Evolutionary conservation across 2,329 filamentous ascomycete species (phyloP), one percentile per base, ranked within the genome.

Genomic region (Colletotrichum sp.): DNA sequence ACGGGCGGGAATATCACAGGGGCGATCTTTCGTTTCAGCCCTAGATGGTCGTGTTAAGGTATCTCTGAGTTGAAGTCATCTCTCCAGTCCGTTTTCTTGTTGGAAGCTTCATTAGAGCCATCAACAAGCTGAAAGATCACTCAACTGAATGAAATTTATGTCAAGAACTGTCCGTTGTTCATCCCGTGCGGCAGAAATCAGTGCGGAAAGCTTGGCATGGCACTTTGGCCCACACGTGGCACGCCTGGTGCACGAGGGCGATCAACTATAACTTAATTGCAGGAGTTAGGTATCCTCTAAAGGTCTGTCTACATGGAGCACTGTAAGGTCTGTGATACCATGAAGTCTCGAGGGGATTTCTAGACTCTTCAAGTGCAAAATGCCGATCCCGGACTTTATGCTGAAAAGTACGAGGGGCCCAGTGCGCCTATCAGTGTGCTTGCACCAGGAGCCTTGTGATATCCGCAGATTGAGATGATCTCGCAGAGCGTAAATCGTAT

Each of bases 21-120:
- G 43, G n/a, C 43, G n/a, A 21, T 21, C 43, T 21, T 13, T 4
- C n/a, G 10, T 52, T 48, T 52, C 43, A 52, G 43, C n/a, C 43
- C 43, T 21, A 52, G 43, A 21, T 52, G 10, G 10, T 13, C 10
- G 12, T 13, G n/a, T 52, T 5, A n/a, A 48, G 38, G 38, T 12
- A 52, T 21, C 0, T 52, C n/a, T 52, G 43, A 21, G 12, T 21
- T 9, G 43, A 3, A 52, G 10, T 52, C n/a, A 52, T 8, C 1
- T 21, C 6, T 2, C 3, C 2, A 52, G 43, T 21, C 2, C 0
- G 3, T n/a, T 52, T 52, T 2, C 10, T 21, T 13, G 43, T 13
- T 52, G 9, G 43, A 0, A 12, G 43, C 2, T 13, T 52, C 0
- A 52, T 21, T 0, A 52, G 10, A 3, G 3, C 6, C 1, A 3